phyloP scores from a whole-genome alignment of 441 rosid species.

The Croton laevigatus region DNA sequence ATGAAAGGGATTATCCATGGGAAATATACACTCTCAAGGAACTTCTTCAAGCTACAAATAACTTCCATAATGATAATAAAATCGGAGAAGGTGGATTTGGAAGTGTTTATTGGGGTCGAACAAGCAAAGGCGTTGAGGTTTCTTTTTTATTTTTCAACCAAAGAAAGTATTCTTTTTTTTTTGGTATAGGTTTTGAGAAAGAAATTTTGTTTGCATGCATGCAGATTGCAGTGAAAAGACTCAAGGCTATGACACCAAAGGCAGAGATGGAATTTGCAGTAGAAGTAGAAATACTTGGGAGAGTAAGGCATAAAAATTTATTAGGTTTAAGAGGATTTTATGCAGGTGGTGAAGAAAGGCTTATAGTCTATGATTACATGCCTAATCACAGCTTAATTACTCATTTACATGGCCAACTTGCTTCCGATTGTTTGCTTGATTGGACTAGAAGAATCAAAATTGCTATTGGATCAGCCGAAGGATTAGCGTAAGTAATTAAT shows the following conservation, averaged over 20 bases:
- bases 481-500: slow-evolving; percentile 57
- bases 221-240: slow-evolving; percentile 90
- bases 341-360: slow-evolving; percentile 88
- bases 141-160: not conserved
- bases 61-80: slow-evolving; percentile 87
- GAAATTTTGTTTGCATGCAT: not conserved
- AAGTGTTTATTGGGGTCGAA: slow-evolving; percentile 95
- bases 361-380: slow-evolving; percentile 91
- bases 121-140: slow-evolving; percentile 81
- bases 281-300: slow-evolving; percentile 83
- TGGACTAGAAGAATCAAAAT: slow-evolving; percentile 68
- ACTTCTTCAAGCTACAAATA: slow-evolving; percentile 83
- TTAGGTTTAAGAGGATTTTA: slow-evolving; percentile 79
- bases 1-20: slow-evolving; percentile 55
- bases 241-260: slow-evolving; percentile 86
- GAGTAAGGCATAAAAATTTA: slow-evolving; percentile 83
- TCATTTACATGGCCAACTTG: slow-evolving; percentile 84
- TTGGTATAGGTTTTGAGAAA: not conserved
- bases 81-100: slow-evolving; percentile 95
- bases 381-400: slow-evolving; percentile 80
- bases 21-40: slow-evolving; percentile 71
- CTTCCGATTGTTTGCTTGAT: slow-evolving; percentile 74
- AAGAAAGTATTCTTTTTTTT: not conserved
- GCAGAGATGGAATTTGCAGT: slow-evolving; percentile 84
- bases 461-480: slow-evolving; percentile 85